Evolutionary conservation across 352 stramenopile genomes (phyloP), one percentile per base, ranked within the genome.

Genomic region (Phytopythium cucurbitacearum): DNA sequence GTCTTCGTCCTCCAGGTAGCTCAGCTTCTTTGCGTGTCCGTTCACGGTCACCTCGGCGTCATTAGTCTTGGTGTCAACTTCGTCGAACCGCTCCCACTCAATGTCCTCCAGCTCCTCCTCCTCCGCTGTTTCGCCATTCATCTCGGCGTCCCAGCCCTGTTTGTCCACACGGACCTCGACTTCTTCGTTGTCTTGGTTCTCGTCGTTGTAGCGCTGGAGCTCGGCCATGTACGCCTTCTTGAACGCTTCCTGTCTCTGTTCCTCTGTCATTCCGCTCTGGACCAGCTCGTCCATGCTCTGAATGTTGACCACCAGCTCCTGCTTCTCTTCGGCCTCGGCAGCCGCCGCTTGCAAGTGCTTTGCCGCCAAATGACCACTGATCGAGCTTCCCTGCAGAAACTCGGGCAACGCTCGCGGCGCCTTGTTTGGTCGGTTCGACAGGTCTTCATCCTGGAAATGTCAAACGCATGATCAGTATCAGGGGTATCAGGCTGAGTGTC

Each of bases 31-130:
- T 15, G 57, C 37, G 11, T 69, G 53, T 8, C 85, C 85, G 49
- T 89, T 87, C 5, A 95, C 83, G 5, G 69, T 74, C 32, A 94
- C 61, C 40, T 91, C 78, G 10, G 68, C 52, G 34, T 91, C 71
- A 8, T 60, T 65, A 0, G 36, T 38, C 1, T 60, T 61, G 21
- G 60, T 59, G 13, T 82, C 67, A 39, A 82, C 76, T 13, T 84
- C 73, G 40, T 93, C 80, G 56, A 74, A 94, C 74, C 75, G 88
- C 50, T 95, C 85, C 85, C 85, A 95, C 60, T 95, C 83, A 37
- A 89, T 62, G 55, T 90, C 80, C 46, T 89, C 79, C 1, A 95
- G 48, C 11, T 89, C 79, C 63, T 91, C 76, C 12, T 92, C 83
- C 5, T 94, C 83, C n/a, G 66, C 62, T 2, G 61, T 49, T 38